phyloP scores from a whole-genome alignment of 1,284 basidiomycete species.

The Cryptococcus deneoformans region DNA sequence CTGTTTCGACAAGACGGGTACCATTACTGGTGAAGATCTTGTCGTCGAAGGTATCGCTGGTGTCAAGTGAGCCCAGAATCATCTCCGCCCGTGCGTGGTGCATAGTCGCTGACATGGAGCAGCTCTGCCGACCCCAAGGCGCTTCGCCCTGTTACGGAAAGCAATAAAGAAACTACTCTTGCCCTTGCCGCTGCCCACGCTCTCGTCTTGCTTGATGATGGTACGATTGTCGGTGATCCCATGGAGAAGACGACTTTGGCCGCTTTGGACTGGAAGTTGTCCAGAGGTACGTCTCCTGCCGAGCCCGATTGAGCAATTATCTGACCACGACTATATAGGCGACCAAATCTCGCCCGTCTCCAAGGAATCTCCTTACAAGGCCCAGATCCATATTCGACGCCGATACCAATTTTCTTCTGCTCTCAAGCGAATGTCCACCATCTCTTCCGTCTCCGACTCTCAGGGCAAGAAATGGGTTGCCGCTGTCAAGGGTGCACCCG shows the following conservation, averaged over 20 bases:
- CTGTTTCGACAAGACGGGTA: constrained; percentile 98
- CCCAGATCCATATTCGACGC: constrained; percentile 69
- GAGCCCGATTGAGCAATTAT: background rate
- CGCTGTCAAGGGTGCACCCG: constrained; percentile 90
- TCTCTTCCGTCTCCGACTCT: constrained; percentile 61
- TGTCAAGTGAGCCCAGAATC: constrained; percentile 61
- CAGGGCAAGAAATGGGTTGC: constrained; percentile 46
- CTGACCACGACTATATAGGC: background rate
- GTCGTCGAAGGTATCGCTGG: constrained; percentile 89
- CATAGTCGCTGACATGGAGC: background rate
- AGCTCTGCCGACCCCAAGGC: constrained; percentile 56
- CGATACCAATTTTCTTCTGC: constrained; percentile 96
- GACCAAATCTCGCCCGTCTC: constrained; percentile 65
- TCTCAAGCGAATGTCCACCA: constrained; percentile 91
- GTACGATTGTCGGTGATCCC: constrained; percentile 91
- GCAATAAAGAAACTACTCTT: constrained; percentile 72
- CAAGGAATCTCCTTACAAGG: constrained; percentile 58
- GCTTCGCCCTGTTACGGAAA: constrained; percentile 75
- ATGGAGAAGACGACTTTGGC: constrained; percentile 99
- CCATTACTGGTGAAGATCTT: constrained; percentile 92
- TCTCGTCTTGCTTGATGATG: constrained; percentile 83
- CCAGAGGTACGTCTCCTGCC: constrained; percentile 57
- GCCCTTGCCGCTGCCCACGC: constrained; percentile 95
- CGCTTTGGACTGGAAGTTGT: constrained; percentile 84
- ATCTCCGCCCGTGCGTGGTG: background rate